Conservation (phyloP, 352 stramenopile species). For the Pythium monospermum region DNA sequence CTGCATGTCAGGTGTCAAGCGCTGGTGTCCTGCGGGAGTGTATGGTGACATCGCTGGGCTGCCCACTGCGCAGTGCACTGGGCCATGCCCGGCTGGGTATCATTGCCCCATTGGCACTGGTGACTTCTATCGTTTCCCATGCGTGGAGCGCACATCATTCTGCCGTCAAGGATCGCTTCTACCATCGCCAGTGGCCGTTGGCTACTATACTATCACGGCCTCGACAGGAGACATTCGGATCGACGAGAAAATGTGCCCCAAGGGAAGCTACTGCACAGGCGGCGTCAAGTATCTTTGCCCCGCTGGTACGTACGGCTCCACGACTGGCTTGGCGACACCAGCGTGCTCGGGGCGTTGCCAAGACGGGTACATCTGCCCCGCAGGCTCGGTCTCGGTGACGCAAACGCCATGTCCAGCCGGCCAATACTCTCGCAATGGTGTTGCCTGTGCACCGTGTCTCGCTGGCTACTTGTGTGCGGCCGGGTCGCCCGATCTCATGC, state of each 20-base stretch:
- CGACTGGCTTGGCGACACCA: slow-evolving; percentile 31
- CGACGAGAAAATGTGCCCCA: slow-evolving; percentile 47
- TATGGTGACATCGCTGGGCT: slow-evolving; percentile 39
- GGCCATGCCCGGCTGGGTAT: slow-evolving; percentile 53
- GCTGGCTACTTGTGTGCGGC: slow-evolving; percentile 53
- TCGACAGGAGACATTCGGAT: slow-evolving; percentile 28
- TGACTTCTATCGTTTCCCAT: slow-evolving; percentile 34
- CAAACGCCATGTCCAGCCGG: slow-evolving; percentile 48
- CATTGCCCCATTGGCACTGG: slow-evolving; percentile 50
- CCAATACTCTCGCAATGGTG: slow-evolving; percentile 52
- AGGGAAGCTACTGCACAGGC: slow-evolving; percentile 53
- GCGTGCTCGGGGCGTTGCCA: slow-evolving; percentile 51
- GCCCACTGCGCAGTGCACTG: slow-evolving; percentile 39
- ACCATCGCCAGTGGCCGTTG: slow-evolving; percentile 30
- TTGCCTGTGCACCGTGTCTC: slow-evolving; percentile 40
- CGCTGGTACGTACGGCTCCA: slow-evolving; percentile 41
- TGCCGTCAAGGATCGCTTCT: slow-evolving; percentile 38
- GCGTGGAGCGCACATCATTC: slow-evolving; percentile 29
- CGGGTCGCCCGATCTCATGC: slow-evolving; percentile 37
- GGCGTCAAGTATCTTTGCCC: slow-evolving; percentile 50
- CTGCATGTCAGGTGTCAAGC: slow-evolving; percentile 50
- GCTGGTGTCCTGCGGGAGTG: slow-evolving; percentile 37
- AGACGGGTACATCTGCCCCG: slow-evolving; percentile 46
- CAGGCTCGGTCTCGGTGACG: slow-evolving; percentile 36
- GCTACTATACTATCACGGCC: slow-evolving; percentile 43